Evolutionary conservation across 2,329 filamentous ascomycete species (phyloP).

Genomic region (Cladosporium cucumerinum): DNA sequence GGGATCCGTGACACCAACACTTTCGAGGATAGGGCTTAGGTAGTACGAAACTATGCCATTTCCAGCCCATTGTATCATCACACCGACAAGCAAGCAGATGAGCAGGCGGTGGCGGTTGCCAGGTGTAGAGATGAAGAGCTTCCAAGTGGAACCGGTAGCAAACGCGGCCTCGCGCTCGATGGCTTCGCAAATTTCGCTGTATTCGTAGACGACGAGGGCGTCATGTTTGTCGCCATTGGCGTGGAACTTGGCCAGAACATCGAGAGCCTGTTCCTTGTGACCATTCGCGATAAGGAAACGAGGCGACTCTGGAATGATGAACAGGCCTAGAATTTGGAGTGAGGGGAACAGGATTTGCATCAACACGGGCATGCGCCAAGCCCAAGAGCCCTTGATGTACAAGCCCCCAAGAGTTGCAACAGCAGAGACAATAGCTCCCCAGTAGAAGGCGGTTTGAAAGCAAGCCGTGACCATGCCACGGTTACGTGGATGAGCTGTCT

Average conservation of each 20-base stretch:
- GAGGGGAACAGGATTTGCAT: slow-evolving; percentile 21
- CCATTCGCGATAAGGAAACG: slow-evolving; percentile 15
- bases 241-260: slow-evolving; percentile 19
- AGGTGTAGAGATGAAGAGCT: slow-evolving; percentile 9
- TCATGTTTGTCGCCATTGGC: slow-evolving; percentile 18
- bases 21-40: slow-evolving; percentile 33
- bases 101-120: slow-evolving; percentile 11
- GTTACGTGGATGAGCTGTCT: slow-evolving; percentile 21
- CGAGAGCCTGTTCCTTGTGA: slow-evolving; percentile 14
- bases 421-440: slow-evolving; percentile 23
- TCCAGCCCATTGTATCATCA: slow-evolving; percentile 12
- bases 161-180: slow-evolving; percentile 12
- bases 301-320: slow-evolving; percentile 18
- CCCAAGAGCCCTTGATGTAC: slow-evolving; percentile 21
- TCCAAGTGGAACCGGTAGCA: slow-evolving; percentile 1
- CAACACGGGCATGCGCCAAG: slow-evolving; percentile 24
- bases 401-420: slow-evolving; percentile 23
- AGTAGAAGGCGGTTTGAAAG: slow-evolving; percentile 19
- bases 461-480: slow-evolving; percentile 20
- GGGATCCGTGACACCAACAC: slow-evolving; percentile 37
- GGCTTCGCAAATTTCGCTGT: slow-evolving; percentile 33
- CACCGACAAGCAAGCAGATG: slow-evolving; percentile 21
- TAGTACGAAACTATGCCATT: slow-evolving; percentile 14
- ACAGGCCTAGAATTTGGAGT: slow-evolving; percentile 14
- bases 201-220: slow-evolving; percentile 12